phyloP scores from a whole-genome alignment of 371 early-diverging fungal genomes.

The Mucor lusitanicus region DNA sequence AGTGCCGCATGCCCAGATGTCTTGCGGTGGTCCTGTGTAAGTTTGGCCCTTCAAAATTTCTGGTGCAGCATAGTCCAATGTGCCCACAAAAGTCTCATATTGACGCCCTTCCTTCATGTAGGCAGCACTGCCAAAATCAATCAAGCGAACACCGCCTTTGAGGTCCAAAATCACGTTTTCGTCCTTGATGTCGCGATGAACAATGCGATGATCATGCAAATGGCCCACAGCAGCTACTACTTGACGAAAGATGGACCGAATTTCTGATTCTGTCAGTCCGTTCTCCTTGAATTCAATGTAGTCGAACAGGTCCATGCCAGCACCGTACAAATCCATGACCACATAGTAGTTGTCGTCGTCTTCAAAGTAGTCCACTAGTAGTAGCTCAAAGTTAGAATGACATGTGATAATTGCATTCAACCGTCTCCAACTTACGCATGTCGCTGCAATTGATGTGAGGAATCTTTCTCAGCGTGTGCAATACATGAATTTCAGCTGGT shows the following conservation, averaged over 20 bases:
- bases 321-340: constrained; percentile 64
- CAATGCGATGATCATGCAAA: constrained; percentile 69
- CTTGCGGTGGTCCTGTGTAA: constrained; percentile 72
- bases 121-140: constrained; percentile 75
- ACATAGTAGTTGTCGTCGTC: constrained; percentile 71
- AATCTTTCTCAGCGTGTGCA: constrained; percentile 59
- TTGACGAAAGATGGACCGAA: constrained; percentile 63
- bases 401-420: background rate
- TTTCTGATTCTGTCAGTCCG: constrained; percentile 55
- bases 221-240: constrained; percentile 67
- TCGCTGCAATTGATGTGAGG: constrained; percentile 68
- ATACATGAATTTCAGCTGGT: constrained; percentile 73
- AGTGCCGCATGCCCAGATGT: constrained; percentile 81
- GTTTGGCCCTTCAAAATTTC: constrained; percentile 63
- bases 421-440: constrained; percentile 42
- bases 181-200: constrained; percentile 82
- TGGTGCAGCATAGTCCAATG: constrained; percentile 69
- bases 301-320: constrained; percentile 76
- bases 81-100: constrained; percentile 73
- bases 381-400: background rate
- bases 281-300: constrained; percentile 65
- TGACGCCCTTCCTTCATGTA: constrained; percentile 52
- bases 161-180: constrained; percentile 75
- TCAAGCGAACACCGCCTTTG: constrained; percentile 51
- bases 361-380: constrained; percentile 64